Base-by-base conservation (phyloP, 768 basidiomycete genomes). In the Agrocybe praecox region DNA sequence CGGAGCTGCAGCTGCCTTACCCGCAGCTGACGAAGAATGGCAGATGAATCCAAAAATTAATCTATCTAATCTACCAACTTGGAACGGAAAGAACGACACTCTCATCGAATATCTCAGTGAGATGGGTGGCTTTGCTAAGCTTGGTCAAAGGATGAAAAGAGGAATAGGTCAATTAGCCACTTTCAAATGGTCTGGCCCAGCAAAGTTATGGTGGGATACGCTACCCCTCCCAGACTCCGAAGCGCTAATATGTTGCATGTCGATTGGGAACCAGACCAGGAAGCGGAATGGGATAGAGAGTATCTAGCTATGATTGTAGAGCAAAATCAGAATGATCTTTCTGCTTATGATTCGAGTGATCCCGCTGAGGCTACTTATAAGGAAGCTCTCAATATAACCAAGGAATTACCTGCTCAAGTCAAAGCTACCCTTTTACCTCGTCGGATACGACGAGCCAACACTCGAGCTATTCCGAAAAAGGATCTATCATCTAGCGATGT, bases 161-260 rank as follows among this genome's bases (percentile, higher is more conserved):
- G 42, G 21, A 17, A 53, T 53, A 12, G 52, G 34, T 29, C 52
- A 53, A 15, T n/a, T 53, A n/a, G n/a, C n/a, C n/a, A n/a, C n/a
- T n/a, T n/a, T n/a, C n/a, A n/a, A n/a, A n/a, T n/a, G n/a, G n/a
- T n/a, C n/a, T n/a, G n/a, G n/a, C n/a, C n/a, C n/a, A n/a, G n/a
- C n/a, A n/a, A n/a, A n/a, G n/a, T n/a, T n/a, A n/a, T n/a, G n/a
- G n/a, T n/a, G n/a, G n/a, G n/a, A n/a, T n/a, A n/a, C n/a, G n/a
- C n/a, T n/a, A n/a, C n/a, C n/a, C n/a, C n/a, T n/a, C n/a, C n/a
- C n/a, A n/a, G n/a, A n/a, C 14, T 65, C 7, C 7, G 55, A 1
- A 24, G 15, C 2, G 61, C 56, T 0, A 52, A 60, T 40, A 12
- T 62, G 40, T 59, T 65, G 0, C 11, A 60, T 9, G 49, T 54